Evolutionary conservation across 305 asterid species (phyloP), one percentile per base, ranked within the genome.

Genomic region (Rubia tinctorum): DNA sequence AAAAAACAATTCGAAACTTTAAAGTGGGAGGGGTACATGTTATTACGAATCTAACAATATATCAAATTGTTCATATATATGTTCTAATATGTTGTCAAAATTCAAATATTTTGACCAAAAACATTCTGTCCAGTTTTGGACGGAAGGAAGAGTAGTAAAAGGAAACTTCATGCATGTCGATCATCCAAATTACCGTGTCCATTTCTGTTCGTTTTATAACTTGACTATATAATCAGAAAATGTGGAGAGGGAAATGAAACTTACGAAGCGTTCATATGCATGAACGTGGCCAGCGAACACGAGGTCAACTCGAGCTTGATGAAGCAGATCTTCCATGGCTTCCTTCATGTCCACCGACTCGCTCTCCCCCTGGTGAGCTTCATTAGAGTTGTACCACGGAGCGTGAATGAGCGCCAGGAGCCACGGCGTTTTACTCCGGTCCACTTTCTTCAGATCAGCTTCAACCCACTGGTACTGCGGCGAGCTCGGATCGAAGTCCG

Each of bases 241-340:
- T n/a, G 0, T 2, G 1, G 18, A 49, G 56, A 42, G 34, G 49
- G 71, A 49, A 14, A 2, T 6, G 34, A 45, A 45, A 8, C 91
- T 85, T 85, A 90, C 98, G 73, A 92, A 92, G 60, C 98, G 88
- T 63, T 92, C 98, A 13, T 92, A 90, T 34, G 98, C 97, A 78
- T 92, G 97, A 22, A 92, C 97, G 58, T 92, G 98, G 0, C 97
- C 97, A 0, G 96, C 86, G 58, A 89, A 87, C 10, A 90, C 84
- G 4, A 71, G 76, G 30, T 92, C 97, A 5, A 92, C 97, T 1
- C 87, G 79, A 39, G 98, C 95, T 0, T 53, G 10, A 42, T 86
- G 88, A 2, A 92, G 78, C 82, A 92, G 70, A 22, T 88, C 89
- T 81, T 92, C 97, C 92, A 92, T 83, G 7, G 84, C 78, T 23